A percentile compares a stretch with the other conserved stretches of the same genome.
phyloP scores from a whole-genome alignment of 192 early-diverging fungal genomes.

The Rhizophagus sp. region DNA sequence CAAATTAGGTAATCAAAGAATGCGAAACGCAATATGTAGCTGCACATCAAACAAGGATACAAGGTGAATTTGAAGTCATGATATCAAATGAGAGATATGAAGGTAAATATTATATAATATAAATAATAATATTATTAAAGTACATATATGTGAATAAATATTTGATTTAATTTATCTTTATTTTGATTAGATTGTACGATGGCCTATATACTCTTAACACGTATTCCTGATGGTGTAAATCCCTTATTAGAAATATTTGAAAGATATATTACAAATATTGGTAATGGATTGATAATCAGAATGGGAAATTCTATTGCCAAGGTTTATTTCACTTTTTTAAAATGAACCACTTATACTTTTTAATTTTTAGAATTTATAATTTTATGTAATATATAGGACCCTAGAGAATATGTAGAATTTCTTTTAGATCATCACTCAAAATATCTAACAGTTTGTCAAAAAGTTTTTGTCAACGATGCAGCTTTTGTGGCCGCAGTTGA shows the following conservation, averaged over 20 bases:
- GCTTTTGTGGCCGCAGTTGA: conserved; percentile 77
- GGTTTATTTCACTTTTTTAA: conserved; percentile 23
- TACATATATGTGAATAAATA: not conserved
- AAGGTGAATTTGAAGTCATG: conserved; percentile 72
- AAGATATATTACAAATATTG: conserved; percentile 59
- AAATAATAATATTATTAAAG: not conserved
- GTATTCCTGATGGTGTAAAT: conserved; percentile 64
- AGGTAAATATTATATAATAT: conserved; percentile 38
- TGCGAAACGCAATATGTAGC: conserved; percentile 76
- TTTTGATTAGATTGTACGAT: conserved; percentile 60
- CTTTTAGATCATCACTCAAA: conserved; percentile 65
- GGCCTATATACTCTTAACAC: conserved; percentile 64
- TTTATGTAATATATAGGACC: conserved; percentile 54
- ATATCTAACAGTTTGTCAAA: conserved; percentile 57
- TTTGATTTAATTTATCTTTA: not conserved
- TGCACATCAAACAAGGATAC: conserved; percentile 61
- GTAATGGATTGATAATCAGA: conserved; percentile 53
- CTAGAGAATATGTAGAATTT: conserved; percentile 67
- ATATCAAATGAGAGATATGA: conserved; percentile 58
- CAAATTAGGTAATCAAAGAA: conserved; percentile 60
- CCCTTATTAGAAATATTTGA: conserved; percentile 65
- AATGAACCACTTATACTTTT: not conserved
- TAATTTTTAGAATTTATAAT: not conserved
- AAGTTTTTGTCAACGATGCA: conserved; percentile 67
- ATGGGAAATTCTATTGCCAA: conserved; percentile 49